Base-by-base conservation (phyloP, 140 eudicot species). In the Anethum foeniculum region DNA sequence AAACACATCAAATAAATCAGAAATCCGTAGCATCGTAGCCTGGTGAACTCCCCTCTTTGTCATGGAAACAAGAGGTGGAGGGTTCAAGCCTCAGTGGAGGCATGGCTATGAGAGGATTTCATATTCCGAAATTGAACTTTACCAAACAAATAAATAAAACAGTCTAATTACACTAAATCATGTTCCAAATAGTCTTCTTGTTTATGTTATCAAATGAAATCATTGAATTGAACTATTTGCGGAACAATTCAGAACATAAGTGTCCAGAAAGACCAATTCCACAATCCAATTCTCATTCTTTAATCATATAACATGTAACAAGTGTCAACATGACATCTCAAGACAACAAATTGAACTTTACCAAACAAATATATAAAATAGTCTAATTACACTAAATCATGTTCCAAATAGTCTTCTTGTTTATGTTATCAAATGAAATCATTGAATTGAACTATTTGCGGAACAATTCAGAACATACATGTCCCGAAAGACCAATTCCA, bases 241-340 rank as follows among this genome's bases (percentile, higher is more conserved):
- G 16, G 69, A n/a, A 62, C 34, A 60, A 62, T 62, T n/a, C 34
- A 62, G 34, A 25, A 62, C 69, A 62, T 30, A 62, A 1, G 25
- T 9, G 34, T 62, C 69, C 69, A 62, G 34, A 56, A 56, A 9
- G 6, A 25, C 69, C 69, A 62, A 62, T n/a, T 62, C 28, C 69
- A 62, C 69, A 62, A 11, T n/a, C 69, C 32, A 62, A 62, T 62
- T 62, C 69, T 62, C 69, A 62, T 25, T 62, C 34, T 62, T 62
- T n/a, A n/a, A 25, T 25, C 69, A 23, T 62, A 10, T n/a, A 25
- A 62, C 69, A 25, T 62, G 69, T 58, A 62, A 62, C 32, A 60
- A 25, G 69, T 2, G 10, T 62, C 69, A 25, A 25, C 69, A 62
- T n/a, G 34, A 16, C 65, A 21, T 18, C 69, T 62, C 69, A 34